Conservation (phyloP, 352 stramenopile genomes). For the Globisporangium canariense region DNA sequence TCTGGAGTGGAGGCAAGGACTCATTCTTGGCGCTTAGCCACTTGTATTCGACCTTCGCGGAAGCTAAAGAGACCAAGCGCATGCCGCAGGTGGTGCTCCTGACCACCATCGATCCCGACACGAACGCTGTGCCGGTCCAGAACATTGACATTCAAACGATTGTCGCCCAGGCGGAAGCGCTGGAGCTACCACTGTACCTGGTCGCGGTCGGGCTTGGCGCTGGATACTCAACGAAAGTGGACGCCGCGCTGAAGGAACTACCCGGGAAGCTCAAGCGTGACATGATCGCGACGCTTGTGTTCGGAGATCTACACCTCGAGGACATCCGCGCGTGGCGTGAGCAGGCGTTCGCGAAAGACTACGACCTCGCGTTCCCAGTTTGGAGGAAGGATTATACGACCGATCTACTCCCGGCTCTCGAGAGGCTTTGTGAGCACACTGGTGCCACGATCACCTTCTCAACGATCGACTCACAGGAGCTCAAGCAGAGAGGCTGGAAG, state of each 20-base stretch:
- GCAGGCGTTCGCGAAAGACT: conserved; percentile 44
- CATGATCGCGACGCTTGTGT: conserved; percentile 53
- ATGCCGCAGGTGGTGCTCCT: conserved; percentile 72
- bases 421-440: conserved; percentile 41
- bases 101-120: conserved; percentile 81
- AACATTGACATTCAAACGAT: conserved; percentile 73
- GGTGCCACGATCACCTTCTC: conserved; percentile 49
- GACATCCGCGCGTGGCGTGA: conserved; percentile 84
- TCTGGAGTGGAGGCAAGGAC: conserved; percentile 89
- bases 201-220: conserved; percentile 49
- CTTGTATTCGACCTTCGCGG: conserved; percentile 33
- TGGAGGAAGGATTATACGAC: conserved; percentile 63
- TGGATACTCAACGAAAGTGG: conserved; percentile 29
- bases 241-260: conserved; percentile 28
- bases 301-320: conserved; percentile 88
- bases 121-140: conserved; percentile 79
- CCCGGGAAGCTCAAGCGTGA: conserved; percentile 18
- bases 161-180: conserved; percentile 61
- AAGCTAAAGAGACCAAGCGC: conserved; percentile 19
- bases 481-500: conserved; percentile 19
- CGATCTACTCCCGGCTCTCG: conserved; percentile 69
- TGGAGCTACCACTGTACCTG: conserved; percentile 76
- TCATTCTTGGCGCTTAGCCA: conserved; percentile 75
- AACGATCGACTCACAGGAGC: conserved; percentile 36
- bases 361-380: conserved; percentile 69